Percentiles rank a stretch among this genome's conserved stretches.
Conservation (phyloP, 2,329 filamentous ascomycete species). For the Xylaria polymorpha region DNA sequence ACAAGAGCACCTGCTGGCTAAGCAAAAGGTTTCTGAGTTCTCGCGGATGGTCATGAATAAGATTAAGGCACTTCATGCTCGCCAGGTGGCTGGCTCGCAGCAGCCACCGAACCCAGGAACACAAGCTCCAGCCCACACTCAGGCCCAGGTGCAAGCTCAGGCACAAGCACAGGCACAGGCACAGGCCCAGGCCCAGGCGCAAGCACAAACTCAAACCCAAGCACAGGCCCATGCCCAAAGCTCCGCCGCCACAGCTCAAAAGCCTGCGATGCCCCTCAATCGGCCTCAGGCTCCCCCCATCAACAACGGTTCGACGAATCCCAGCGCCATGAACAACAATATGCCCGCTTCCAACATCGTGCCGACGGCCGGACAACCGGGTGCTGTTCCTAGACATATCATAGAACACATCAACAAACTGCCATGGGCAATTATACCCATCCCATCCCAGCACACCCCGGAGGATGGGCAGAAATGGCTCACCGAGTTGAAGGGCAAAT, state of each 20-base stretch:
- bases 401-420: conserved; percentile 46
- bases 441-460: conserved; percentile 33
- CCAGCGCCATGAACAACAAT: conserved; percentile 24
- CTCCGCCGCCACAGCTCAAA: conserved; percentile 39
- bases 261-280: conserved; percentile 35
- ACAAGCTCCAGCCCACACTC: conserved; percentile 27
- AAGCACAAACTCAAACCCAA: conserved; percentile 29
- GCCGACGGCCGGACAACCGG: not conserved
- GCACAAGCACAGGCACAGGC: conserved; percentile 41
- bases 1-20: conserved; percentile 61
- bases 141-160: conserved; percentile 34
- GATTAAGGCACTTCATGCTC: conserved; percentile 54
- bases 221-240: conserved; percentile 41
- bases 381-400: conserved; percentile 41
- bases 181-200: conserved; percentile 18
- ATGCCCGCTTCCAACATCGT: conserved; percentile 9
- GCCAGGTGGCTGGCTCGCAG: conserved; percentile 23
- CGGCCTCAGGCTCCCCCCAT: conserved; percentile 36
- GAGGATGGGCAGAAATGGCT: conserved; percentile 44
- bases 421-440: conserved; percentile 41
- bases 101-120: conserved; percentile 19
- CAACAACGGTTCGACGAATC: conserved; percentile 22
- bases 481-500: conserved; percentile 41
- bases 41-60: conserved; percentile 67
- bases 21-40: conserved; percentile 70